A percentile compares a stretch with the other conserved stretches of the same genome.
Evolutionary conservation across 768 basidiomycete genomes (phyloP).

Genomic region (Panaeolus papilionaceus): DNA sequence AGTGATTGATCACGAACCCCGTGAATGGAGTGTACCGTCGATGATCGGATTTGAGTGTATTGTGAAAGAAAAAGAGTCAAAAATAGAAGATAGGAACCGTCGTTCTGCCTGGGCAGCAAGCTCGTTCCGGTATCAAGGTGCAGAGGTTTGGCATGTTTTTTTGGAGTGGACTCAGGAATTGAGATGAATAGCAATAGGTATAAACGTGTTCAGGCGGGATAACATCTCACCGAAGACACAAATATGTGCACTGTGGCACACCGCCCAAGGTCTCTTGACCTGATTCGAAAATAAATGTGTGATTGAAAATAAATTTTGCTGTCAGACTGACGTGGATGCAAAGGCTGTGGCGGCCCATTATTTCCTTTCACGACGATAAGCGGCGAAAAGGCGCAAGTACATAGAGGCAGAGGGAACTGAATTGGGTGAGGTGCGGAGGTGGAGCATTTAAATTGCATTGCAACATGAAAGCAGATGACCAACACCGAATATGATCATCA

Average conservation of each 20-base stretch:
- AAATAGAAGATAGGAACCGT: not conserved
- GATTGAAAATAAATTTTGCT: slow-evolving; percentile 1
- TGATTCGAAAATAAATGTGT: slow-evolving; percentile 1
- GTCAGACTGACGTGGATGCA: not conserved
- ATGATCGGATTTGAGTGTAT: too few relatives aligned
- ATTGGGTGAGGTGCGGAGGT: not conserved
- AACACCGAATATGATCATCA: not conserved
- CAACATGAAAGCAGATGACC: not conserved
- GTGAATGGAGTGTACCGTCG: too few relatives aligned
- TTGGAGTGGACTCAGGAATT: not conserved
- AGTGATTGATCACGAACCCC: too few relatives aligned
- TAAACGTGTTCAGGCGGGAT: not conserved
- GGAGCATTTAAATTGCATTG: slow-evolving; percentile 1
- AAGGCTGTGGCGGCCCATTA: not conserved
- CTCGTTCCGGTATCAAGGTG: not conserved
- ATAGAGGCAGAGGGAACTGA: not conserved
- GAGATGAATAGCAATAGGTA: not conserved
- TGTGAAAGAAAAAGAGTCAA: not conserved
- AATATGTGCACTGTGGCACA: not conserved
- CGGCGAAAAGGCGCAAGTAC: slow-evolving; percentile 1
- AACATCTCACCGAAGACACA: not conserved
- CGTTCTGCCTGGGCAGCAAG: too few relatives aligned
- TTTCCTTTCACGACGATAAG: not conserved
- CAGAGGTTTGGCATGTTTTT: not conserved
- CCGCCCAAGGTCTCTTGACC: slow-evolving; percentile 9